These are phyloP conservation scores for Hyaloscypha variabilis DNA, from an alignment of 495 filamentous ascomycete genomes.

Conservation along the genomic window DNA sequence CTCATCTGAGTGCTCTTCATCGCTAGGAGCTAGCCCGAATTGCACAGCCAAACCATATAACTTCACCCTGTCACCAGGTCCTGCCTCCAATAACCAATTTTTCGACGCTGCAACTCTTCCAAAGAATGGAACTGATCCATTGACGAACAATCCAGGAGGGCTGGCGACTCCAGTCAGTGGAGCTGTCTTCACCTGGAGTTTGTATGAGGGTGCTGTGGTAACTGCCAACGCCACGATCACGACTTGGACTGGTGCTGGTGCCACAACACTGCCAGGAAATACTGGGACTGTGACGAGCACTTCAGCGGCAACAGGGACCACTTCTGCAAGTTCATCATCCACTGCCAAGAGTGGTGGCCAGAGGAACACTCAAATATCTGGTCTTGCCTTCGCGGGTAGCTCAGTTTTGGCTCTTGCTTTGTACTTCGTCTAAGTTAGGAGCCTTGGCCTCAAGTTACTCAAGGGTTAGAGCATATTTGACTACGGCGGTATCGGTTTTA, in stretches of 20 bases:
- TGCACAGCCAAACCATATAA: not conserved
- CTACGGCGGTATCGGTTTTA: no score
- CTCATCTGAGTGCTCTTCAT: not conserved
- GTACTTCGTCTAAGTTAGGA: no score
- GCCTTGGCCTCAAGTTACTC: no score
- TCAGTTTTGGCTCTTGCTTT: no score
- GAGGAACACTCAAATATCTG: not conserved
- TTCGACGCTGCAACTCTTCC: slow-evolving; percentile 3
- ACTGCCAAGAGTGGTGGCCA: not conserved
- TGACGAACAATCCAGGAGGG: slow-evolving; percentile 5
- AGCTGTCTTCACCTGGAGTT: not conserved
- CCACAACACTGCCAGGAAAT: not conserved
- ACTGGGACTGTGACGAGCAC: not conserved
- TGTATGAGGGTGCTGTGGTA: slow-evolving; percentile 2
- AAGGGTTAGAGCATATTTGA: no score
- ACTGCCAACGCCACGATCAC: not conserved
- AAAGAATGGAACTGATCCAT: not conserved
- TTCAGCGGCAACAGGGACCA: not conserved
- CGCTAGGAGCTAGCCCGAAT: not conserved
- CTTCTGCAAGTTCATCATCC: not conserved
- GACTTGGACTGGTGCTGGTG: slow-evolving; percentile 1
- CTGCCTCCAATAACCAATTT: not conserved
- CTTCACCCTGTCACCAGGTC: slow-evolving; percentile 6
- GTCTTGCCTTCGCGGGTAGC: no score
- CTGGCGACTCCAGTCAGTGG: not conserved